Percentiles rank a stretch among this genome's conserved stretches.
phyloP scores from a whole-genome alignment of 2,329 filamentous ascomycete genomes.

The Penicillium olsonii region DNA sequence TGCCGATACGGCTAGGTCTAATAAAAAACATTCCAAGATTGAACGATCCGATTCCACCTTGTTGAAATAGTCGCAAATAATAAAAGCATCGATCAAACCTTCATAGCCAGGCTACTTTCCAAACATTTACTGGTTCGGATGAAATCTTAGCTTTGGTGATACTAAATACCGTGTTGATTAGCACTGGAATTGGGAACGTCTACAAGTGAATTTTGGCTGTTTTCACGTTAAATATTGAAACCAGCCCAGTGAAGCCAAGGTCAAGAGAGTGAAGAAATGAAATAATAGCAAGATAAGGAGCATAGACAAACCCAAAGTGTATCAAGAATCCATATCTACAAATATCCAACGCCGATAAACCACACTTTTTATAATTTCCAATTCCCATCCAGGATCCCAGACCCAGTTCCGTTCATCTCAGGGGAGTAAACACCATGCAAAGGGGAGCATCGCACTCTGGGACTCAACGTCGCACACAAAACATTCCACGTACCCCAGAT shows the following conservation, averaged over 20 bases:
- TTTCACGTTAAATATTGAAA: too few species aligned
- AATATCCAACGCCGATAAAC: constrained; percentile 25
- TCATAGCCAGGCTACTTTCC: too few species aligned
- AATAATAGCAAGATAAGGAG: constrained; percentile 9
- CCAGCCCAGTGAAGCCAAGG: too few species aligned
- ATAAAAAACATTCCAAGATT: constrained; percentile 14
- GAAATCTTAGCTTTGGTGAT: too few species aligned
- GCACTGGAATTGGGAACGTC: too few species aligned
- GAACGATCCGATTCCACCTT: not conserved
- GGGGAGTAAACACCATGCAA: constrained; percentile 12
- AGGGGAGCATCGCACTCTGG: constrained; percentile 1
- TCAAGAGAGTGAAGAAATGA: not conserved
- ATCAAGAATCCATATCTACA: constrained; percentile 31
- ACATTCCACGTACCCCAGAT: not conserved
- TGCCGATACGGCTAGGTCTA: constrained; percentile 11
- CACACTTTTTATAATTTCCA: constrained; percentile 25
- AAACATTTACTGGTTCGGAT: too few species aligned
- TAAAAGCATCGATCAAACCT: too few species aligned
- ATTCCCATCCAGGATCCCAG: constrained; percentile 14
- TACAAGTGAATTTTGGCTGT: too few species aligned
- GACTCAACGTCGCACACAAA: not conserved
- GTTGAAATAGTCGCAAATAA: too few species aligned
- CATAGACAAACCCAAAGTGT: constrained; percentile 21
- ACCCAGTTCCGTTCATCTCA: constrained; percentile 5
- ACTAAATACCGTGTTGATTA: too few species aligned